Base-by-base conservation (phyloP, 108 stramenopile species). In the Nitzschia inconspicua region DNA sequence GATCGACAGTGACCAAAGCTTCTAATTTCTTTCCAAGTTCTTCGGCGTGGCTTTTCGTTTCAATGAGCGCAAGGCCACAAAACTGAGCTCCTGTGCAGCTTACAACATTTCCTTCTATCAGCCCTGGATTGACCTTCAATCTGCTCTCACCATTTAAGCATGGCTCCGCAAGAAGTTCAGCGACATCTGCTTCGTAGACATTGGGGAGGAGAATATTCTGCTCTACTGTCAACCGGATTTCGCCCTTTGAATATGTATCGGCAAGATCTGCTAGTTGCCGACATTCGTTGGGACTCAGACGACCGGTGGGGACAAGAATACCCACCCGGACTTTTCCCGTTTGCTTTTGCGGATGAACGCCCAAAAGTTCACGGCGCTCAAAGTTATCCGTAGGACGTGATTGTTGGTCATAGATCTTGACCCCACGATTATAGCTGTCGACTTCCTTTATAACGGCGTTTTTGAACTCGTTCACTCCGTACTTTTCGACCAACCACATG, bases 71-170 rank as follows among this genome's bases (percentile, higher is more conserved):
- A 24, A 97, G 61, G 16, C 86, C 79, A 60, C 96, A 97, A 70
- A 94, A 97, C 60, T 95, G 84, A 5, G 96, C 92, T 3, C 96
- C 96, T n/a, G 96, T 96, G 46, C 96, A 97, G 40, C 89, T 85
- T 9, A 97, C 95, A 42, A 78, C 56, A 53, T 89, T 80, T 27
- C 93, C 91, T 50, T 82, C 85, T 50, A 97, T 86, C 18, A 77
- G 65, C 4, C 93, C 91, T 32, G 95, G 76, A 19, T 78, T 82
- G 4, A 75, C 80, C 47, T 73, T 69, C 4, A 91, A 62, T 24
- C 89, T 82, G 7, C 61, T 72, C 32, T 65, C 75, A 26, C 68
- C 66, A 30, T 37, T 57, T 9, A 95, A 56, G 28, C 76, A 66
- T 3, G 74, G 66, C 58, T 94, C 92, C 34, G 68, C 62, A 32